Conservation (phyloP, 148 eudicot genomes). For the Camellia lanceoleosa region DNA sequence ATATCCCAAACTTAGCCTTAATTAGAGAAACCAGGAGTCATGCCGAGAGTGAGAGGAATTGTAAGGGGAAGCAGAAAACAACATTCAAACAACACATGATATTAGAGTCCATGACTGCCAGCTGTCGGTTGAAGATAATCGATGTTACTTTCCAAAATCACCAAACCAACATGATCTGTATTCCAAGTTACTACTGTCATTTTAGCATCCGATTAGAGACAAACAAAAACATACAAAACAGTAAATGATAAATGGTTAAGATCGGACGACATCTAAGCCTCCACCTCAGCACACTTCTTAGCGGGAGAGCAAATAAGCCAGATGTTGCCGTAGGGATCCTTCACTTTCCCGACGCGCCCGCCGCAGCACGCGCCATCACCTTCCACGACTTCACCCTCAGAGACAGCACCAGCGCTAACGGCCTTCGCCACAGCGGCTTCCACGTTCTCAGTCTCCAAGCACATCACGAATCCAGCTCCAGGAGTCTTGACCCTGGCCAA, state of each 20-base stretch:
- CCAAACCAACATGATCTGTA: neutral
- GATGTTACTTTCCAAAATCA: neutral
- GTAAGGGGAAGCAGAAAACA: too few relatives aligned
- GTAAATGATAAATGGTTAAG: neutral
- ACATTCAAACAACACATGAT: too few relatives aligned
- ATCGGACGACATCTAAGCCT: conserved; percentile 32
- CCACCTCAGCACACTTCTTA: conserved; percentile 37
- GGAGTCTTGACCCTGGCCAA: conserved; percentile 35
- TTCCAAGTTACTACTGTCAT: neutral
- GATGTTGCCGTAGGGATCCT: conserved; percentile 71
- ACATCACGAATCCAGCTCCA: conserved; percentile 37
- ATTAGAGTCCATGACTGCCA: neutral
- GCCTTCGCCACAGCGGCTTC: conserved; percentile 60
- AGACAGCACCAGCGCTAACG: conserved; percentile 58
- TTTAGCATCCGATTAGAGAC: neutral
- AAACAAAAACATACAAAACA: neutral
- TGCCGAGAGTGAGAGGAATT: too few relatives aligned
- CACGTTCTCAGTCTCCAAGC: conserved; percentile 64
- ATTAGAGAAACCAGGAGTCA: too few relatives aligned
- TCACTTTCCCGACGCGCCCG: conserved; percentile 57
- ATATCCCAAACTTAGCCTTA: too few relatives aligned
- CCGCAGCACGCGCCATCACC: conserved; percentile 47
- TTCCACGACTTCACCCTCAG: conserved; percentile 48
- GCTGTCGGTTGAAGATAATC: neutral
- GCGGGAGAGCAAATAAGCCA: conserved; percentile 59